phyloP scores from a whole-genome alignment of 2,329 filamentous ascomycete genomes.

The Trichoderma polysporum region DNA sequence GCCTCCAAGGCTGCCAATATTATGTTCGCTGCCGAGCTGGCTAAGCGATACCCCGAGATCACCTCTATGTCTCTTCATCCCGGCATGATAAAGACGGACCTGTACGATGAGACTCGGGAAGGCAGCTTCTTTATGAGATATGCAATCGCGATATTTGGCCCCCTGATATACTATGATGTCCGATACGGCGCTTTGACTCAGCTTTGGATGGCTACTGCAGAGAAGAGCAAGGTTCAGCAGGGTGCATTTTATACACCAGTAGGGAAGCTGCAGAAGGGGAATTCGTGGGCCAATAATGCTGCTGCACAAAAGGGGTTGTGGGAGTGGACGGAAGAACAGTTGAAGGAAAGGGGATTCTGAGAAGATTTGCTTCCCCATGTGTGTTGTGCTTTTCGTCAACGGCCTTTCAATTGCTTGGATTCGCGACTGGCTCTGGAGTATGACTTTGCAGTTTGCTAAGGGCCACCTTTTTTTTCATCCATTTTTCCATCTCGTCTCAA shows the following conservation, averaged over 20 bases:
- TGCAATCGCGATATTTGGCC: neutral
- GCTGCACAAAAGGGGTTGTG: neutral
- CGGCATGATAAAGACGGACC: conserved; percentile 38
- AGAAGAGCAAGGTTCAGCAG: neutral
- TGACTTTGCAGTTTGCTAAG: neutral
- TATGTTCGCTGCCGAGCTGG: conserved; percentile 46
- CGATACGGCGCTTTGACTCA: conserved; percentile 6
- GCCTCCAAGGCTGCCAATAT: conserved; percentile 53
- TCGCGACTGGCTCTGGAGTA: neutral
- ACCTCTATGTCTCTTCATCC: conserved; percentile 50
- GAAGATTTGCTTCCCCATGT: neutral
- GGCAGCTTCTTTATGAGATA: neutral
- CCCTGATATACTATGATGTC: neutral
- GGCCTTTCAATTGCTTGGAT: neutral
- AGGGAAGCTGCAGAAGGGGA: neutral
- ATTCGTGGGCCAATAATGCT: neutral
- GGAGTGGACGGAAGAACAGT: conserved; percentile 10
- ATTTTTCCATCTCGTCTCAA: neutral
- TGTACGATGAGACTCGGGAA: conserved; percentile 18
- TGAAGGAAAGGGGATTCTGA: conserved; percentile 10
- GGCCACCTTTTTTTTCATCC: neutral
- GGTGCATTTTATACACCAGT: conserved; percentile 1
- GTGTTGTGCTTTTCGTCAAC: neutral
- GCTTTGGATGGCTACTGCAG: neutral
- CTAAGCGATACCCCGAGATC: conserved; percentile 43